Evolutionary conservation across 495 filamentous ascomycete genomes (phyloP).

Genomic region (Penicillium longicatenatum): DNA sequence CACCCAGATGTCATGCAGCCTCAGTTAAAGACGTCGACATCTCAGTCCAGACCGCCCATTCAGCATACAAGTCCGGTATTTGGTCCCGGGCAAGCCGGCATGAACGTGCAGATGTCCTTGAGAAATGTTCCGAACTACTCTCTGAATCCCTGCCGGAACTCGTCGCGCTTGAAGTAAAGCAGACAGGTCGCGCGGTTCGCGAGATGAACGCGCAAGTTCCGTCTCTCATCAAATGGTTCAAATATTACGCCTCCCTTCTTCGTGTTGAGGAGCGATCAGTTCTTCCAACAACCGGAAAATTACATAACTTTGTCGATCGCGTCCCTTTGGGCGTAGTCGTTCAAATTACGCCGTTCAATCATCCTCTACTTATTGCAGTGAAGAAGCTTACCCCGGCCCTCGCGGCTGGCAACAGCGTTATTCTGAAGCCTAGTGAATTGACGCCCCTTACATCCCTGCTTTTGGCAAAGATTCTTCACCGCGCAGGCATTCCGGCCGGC

Average conservation of each 20-base stretch:
- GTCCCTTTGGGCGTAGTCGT: slow-evolving; percentile 63
- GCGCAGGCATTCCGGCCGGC: slow-evolving; percentile 58
- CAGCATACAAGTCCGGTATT: slow-evolving; percentile 52
- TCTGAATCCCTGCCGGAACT: slow-evolving; percentile 49
- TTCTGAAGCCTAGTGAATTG: slow-evolving; percentile 63
- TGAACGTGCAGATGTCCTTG: slow-evolving; percentile 56
- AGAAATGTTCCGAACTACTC: slow-evolving; percentile 55
- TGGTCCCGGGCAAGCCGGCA: slow-evolving; percentile 60
- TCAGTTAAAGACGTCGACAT: slow-evolving; percentile 47
- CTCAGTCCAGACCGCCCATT: slow-evolving; percentile 49
- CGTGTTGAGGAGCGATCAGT: slow-evolving; percentile 62
- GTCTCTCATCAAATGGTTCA: slow-evolving; percentile 63
- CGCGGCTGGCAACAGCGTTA: slow-evolving; percentile 62
- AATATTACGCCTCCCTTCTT: slow-evolving; percentile 62
- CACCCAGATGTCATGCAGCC: slow-evolving; percentile 43
- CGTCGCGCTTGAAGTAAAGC: slow-evolving; percentile 57
- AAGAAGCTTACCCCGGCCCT: slow-evolving; percentile 65
- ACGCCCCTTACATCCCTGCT: slow-evolving; percentile 58
- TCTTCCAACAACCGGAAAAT: slow-evolving; percentile 58
- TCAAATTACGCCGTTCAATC: slow-evolving; percentile 68
- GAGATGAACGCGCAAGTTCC: slow-evolving; percentile 68
- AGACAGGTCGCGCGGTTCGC: slow-evolving; percentile 63
- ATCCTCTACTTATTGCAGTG: slow-evolving; percentile 63
- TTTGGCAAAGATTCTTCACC: slow-evolving; percentile 52
- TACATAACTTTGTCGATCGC: slow-evolving; percentile 63